Conservation (phyloP, 2,329 filamentous ascomycete genomes). For the Diaporthe amygdali region DNA sequence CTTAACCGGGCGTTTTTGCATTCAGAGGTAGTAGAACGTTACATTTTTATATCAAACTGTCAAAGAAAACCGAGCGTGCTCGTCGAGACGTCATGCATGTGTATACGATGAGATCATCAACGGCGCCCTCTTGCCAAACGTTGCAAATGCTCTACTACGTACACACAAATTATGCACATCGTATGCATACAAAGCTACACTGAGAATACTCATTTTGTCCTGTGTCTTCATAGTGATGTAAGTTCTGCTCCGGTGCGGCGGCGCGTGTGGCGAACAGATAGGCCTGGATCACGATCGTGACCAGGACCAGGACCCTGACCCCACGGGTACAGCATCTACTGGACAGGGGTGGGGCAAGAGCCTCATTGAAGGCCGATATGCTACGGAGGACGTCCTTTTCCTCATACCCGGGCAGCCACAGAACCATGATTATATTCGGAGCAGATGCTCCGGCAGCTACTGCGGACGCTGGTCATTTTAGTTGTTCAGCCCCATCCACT, state of each 20-base stretch:
- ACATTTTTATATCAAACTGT: neutral
- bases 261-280: neutral
- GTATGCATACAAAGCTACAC: neutral
- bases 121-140: neutral
- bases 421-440: neutral
- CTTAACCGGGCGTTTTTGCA: neutral
- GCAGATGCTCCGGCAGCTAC: neutral
- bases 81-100: slow-evolving; percentile 3
- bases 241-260: neutral
- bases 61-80: neutral
- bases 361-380: neutral
- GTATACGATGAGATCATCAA: slow-evolving; percentile 7
- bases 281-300: neutral
- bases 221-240: slow-evolving; percentile 20
- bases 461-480: neutral
- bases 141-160: neutral
- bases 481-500: neutral
- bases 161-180: neutral
- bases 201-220: neutral
- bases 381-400: neutral
- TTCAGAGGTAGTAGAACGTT: neutral
- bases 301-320: neutral
- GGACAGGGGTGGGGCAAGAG: neutral
- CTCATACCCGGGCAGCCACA: neutral
- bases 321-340: neutral